Evolutionary conservation across 164 flowering plant species (phyloP), one percentile per base, ranked within the genome.

Genomic region (Tetrastigma voinierianum): DNA sequence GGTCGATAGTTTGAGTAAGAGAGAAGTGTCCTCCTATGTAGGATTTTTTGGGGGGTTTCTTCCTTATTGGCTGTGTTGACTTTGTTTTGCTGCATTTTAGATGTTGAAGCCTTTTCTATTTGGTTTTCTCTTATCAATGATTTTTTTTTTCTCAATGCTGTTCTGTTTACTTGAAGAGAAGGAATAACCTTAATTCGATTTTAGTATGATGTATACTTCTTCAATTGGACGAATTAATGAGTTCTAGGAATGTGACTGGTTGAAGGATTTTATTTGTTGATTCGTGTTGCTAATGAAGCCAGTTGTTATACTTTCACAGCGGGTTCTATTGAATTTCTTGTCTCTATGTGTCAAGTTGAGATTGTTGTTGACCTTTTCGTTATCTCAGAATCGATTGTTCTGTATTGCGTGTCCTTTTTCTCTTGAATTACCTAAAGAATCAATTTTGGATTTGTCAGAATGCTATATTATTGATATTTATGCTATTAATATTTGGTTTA

Each of bases 401-500:
- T n/a, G 25, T 45, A 43, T 24, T 23, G 51, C 17, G 4, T 10
- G 17, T 17, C 40, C 19, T 52, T 17, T 52, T 18, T n/a, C 12
- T 52, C 18, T 9, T 52, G 56, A n/a, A 2, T 25, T 16, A 57
- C 15, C n/a, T 32, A 8, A 9, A 15, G 9, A 12, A 18, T 64
- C 10, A 1, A 47, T 11, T 20, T 61, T 9, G 7, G 9, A 16
- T 21, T 17, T 44, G n/a, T 44, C 12, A n/a, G 11, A 2, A 4
- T 51, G 58, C 44, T 32, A 7, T 4, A 46, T 14, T 13, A 3
- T 8, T 21, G 16, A 21, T 14, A 4, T 57, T 56, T 60, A 46
- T 21, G 14, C 46, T 46, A 52, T 43, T 46, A 8, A 54, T 53
- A 47, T 14, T 57, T 69, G 17, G 54, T 69, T 59, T 69, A 23